Base-by-base conservation (phyloP, 2,329 filamentous ascomycete genomes). In the Harringtonia lauricola region DNA sequence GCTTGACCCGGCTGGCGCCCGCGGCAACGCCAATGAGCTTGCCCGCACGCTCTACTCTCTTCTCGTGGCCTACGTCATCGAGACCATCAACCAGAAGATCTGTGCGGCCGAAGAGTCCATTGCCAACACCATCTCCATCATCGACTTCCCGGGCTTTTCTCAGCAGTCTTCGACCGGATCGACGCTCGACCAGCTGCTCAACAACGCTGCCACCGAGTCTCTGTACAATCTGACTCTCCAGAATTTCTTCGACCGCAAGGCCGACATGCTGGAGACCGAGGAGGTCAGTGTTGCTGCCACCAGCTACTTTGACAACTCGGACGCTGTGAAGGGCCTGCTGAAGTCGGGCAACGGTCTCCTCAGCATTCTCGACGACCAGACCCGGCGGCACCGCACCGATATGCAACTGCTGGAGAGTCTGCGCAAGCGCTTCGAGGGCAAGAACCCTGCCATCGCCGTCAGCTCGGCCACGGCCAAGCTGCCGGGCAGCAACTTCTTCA, bases 241-340 rank as follows among this genome's bases (percentile, higher is more conserved):
- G 58, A 94, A 85, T 61, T 96, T 98, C 65, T 98, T 96, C 60
- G 89, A 95, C 57, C 81, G 83, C 52, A 94, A 92, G 62, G 88
- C 89, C 1, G 90, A 96, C 49, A 78, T 94, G 65, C 72, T 98
- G 19, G 92, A 98, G 58, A 88, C 83, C 2, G 92, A 98, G 60
- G 92, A 98, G 59, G 86, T 98, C 30, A 79, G 73, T 28, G 86
- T 98, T 3, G 76, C 89, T 2, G 82, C 89, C 1, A 95, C 90
- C 0, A 95, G 87, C 65, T 98, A 96, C 63, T 98, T 95, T 54
- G 92, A 98, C 63, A 98, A 96, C 62, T 88, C 86, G 0, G 92
- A 96, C 60, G 88, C 90, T 10, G 88, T 95, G 48, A 87, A 85
- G 55, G 90, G 88, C 13, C 72, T 98, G 28, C 69, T 98, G 44